Percentiles rank a stretch among this genome's conserved stretches.
These are phyloP conservation scores for Pelargonium nanum DNA, from an alignment of 345 rosid species.

Conservation along the genomic window DNA sequence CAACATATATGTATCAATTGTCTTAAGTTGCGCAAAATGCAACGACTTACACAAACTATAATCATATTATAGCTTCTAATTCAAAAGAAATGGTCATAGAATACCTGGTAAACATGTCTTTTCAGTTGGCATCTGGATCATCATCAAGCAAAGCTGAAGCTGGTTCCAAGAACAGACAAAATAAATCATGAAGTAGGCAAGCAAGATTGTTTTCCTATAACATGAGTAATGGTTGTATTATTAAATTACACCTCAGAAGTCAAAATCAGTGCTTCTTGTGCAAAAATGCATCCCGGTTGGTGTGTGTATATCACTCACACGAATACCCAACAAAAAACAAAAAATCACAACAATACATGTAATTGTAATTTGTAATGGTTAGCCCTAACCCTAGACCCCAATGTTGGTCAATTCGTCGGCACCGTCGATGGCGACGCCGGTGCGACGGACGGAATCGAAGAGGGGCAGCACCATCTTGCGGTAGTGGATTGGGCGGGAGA, in stretches of 20 bases:
- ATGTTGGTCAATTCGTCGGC: conserved; percentile 40
- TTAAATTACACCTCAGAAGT: background rate
- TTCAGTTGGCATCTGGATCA: background rate
- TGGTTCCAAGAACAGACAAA: background rate
- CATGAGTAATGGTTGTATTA: background rate
- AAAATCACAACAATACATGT: too few species aligned
- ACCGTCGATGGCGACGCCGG: conserved; percentile 56
- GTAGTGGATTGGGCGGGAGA: conserved; percentile 54
- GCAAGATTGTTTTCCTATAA: background rate
- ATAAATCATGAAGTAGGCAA: too few species aligned
- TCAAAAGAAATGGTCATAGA: background rate
- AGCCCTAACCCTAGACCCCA: conserved; percentile 19
- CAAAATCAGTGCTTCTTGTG: background rate
- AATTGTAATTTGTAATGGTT: too few species aligned
- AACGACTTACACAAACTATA: too few species aligned
- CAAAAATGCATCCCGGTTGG: background rate
- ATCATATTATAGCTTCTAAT: too few species aligned
- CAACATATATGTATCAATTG: too few species aligned
- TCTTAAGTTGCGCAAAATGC: too few species aligned
- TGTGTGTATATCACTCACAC: background rate
- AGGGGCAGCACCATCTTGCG: conserved; percentile 56
- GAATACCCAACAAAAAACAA: background rate
- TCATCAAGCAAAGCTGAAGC: background rate
- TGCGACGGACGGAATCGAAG: conserved; percentile 70
- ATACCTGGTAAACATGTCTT: background rate